These are phyloP conservation scores for Kodamaea kaohsiungensis DNA, from an alignment of 805 yeast species.

Conservation along the genomic window DNA sequence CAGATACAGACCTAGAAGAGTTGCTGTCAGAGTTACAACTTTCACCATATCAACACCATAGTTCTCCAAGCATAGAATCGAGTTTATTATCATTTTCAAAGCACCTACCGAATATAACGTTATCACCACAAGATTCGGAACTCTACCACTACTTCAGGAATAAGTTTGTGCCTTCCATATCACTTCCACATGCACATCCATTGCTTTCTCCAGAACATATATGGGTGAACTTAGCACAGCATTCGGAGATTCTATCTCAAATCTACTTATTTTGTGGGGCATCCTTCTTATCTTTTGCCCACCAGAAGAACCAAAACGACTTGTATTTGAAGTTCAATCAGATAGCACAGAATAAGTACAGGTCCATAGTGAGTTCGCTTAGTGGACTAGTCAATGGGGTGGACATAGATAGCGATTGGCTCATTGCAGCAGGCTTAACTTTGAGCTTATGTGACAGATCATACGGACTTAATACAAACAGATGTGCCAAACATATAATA, in stretches of 20 bases:
- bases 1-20: background rate
- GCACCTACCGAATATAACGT: conserved; percentile 6
- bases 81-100: conserved; percentile 6
- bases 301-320: conserved; percentile 10
- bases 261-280: conserved; percentile 32
- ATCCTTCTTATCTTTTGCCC: conserved; percentile 14
- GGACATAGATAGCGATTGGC: conserved; percentile 38
- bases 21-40: background rate
- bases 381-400: conserved; percentile 20
- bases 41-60: background rate
- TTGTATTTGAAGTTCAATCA: conserved; percentile 8
- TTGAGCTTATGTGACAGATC: conserved; percentile 41
- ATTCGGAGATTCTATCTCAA: conserved; percentile 52
- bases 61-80: background rate
- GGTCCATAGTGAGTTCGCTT: conserved; percentile 9
- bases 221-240: conserved; percentile 55
- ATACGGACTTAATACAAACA: conserved; percentile 22
- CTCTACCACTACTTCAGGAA: conserved; percentile 15
- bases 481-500: conserved; percentile 33
- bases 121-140: conserved; percentile 10
- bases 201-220: conserved; percentile 16
- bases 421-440: conserved; percentile 39
- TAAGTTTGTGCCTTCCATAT: conserved; percentile 15
- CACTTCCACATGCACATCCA: conserved; percentile 19
- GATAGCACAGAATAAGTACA: conserved; percentile 12